phyloP scores from a whole-genome alignment of 192 early-diverging fungal species.

The Coemansia sp. region DNA sequence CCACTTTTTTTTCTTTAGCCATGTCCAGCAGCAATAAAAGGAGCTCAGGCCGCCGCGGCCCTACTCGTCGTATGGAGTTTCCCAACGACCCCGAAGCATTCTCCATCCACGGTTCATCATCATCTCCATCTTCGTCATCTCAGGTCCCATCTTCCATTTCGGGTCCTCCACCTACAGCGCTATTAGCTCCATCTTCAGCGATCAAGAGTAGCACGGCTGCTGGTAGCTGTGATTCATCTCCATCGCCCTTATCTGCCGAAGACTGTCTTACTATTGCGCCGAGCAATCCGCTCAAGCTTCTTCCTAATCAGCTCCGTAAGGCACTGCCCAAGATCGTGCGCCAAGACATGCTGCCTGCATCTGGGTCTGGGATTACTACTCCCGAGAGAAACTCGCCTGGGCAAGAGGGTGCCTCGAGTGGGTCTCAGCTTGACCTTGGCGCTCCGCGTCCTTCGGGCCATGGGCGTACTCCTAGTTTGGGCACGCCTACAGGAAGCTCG shows the following conservation, averaged over 20 bases:
- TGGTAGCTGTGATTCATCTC: not conserved
- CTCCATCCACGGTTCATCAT: slow-evolving; percentile 41
- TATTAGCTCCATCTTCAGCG: not conserved
- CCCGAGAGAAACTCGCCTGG: slow-evolving; percentile 31
- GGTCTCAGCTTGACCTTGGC: slow-evolving; percentile 41
- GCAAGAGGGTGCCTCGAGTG: not conserved
- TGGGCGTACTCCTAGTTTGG: slow-evolving; percentile 38
- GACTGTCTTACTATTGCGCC: slow-evolving; percentile 48
- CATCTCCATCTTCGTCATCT: slow-evolving; percentile 17
- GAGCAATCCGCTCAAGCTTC: slow-evolving; percentile 46
- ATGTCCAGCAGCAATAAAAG: slow-evolving; percentile 41
- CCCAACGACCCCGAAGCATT: slow-evolving; percentile 47
- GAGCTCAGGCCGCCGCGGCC: slow-evolving; percentile 21
- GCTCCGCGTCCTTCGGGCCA: slow-evolving; percentile 39
- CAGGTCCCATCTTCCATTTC: not conserved
- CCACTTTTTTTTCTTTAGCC: not conserved
- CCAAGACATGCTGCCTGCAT: slow-evolving; percentile 50
- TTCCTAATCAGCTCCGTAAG: slow-evolving; percentile 14
- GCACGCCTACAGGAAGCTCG: slow-evolving; percentile 35
- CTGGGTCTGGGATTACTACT: slow-evolving; percentile 43
- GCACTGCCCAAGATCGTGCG: slow-evolving; percentile 17
- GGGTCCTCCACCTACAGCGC: not conserved
- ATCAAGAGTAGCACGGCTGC: not conserved
- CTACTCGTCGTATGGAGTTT: slow-evolving; percentile 29
- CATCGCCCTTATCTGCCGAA: slow-evolving; percentile 21